Evolutionary conservation across 257 asterid genomes (phyloP).

Genomic region (Perilla frutescens): DNA sequence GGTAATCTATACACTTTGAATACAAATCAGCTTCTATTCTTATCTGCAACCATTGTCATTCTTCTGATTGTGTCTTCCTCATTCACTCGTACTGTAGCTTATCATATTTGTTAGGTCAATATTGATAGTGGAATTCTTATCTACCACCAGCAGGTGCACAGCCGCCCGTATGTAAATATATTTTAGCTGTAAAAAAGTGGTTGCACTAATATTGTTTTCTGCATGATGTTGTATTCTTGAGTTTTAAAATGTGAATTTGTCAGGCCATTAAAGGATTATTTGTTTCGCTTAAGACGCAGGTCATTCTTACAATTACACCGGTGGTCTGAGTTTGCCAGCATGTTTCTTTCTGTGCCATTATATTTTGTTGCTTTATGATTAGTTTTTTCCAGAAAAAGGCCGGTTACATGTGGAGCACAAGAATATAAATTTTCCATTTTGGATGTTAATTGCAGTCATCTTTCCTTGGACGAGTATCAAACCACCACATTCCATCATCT

Average conservation of each 20-base stretch:
- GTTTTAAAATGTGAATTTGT: neutral
- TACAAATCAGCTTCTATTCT: constrained; percentile 18
- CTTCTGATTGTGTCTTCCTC: neutral
- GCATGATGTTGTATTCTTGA: neutral
- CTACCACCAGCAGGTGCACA: neutral
- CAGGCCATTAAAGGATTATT: neutral
- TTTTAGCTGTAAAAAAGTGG: neutral
- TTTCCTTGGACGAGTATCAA: constrained; percentile 75
- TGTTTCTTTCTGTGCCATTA: constrained; percentile 5
- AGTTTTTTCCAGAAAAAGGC: neutral
- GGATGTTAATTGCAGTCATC: constrained; percentile 68
- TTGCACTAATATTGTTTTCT: neutral
- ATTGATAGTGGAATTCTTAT: neutral
- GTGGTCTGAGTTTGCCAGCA: constrained; percentile 1
- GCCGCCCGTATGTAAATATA: neutral
- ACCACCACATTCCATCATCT: constrained; percentile 61
- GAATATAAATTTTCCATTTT: neutral
- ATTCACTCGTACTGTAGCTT: neutral
- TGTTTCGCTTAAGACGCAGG: constrained; percentile 15
- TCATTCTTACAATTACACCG: constrained; percentile 17
- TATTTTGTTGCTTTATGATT: neutral
- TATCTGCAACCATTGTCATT: constrained; percentile 8
- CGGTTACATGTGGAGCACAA: neutral
- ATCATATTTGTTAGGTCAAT: constrained; percentile 16
- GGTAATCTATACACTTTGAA: constrained; percentile 50